These are phyloP conservation scores for Leishmania braziliensis DNA, from an alignment of 208 protist species.

Conservation along the genomic window DNA sequence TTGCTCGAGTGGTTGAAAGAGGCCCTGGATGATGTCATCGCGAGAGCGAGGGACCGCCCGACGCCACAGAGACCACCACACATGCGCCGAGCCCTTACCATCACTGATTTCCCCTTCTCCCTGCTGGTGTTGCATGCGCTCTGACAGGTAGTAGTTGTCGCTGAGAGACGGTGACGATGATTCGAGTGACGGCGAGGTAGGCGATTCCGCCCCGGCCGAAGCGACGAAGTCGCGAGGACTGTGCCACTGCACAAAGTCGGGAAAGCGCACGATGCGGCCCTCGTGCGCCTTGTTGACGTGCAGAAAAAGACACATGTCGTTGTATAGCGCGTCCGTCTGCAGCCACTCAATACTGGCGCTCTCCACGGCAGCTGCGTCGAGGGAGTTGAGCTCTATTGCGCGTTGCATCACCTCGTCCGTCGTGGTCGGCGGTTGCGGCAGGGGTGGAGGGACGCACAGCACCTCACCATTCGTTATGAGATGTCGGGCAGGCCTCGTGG, in stretches of 20 bases:
- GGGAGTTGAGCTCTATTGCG: conserved; percentile 46
- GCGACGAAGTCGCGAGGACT: conserved; percentile 80
- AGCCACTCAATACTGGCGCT: conserved; percentile 40
- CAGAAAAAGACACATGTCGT: conserved; percentile 91
- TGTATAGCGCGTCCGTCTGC: conserved; percentile 66
- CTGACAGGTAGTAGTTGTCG: conserved; percentile 71
- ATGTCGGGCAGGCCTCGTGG: neutral
- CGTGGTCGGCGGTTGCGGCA: conserved; percentile 65
- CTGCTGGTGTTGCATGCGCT: conserved; percentile 57
- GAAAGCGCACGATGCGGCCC: conserved; percentile 77
- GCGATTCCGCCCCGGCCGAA: neutral
- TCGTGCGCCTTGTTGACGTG: conserved; percentile 69
- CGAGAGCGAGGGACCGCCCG: conserved; percentile 56
- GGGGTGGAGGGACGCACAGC: conserved; percentile 49
- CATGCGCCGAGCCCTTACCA: conserved; percentile 29
- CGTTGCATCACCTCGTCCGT: conserved; percentile 66
- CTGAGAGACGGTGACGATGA: neutral
- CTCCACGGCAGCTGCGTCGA: conserved; percentile 39
- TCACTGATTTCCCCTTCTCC: neutral
- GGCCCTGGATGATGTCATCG: conserved; percentile 43
- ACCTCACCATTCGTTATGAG: conserved; percentile 74
- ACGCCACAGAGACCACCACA: conserved; percentile 79
- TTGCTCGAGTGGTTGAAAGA: conserved; percentile 52
- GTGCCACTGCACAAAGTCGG: conserved; percentile 89
- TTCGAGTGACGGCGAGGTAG: neutral